phyloP scores from a whole-genome alignment of 2,329 filamentous ascomycete species.

The Diaporthe ilicicola region DNA sequence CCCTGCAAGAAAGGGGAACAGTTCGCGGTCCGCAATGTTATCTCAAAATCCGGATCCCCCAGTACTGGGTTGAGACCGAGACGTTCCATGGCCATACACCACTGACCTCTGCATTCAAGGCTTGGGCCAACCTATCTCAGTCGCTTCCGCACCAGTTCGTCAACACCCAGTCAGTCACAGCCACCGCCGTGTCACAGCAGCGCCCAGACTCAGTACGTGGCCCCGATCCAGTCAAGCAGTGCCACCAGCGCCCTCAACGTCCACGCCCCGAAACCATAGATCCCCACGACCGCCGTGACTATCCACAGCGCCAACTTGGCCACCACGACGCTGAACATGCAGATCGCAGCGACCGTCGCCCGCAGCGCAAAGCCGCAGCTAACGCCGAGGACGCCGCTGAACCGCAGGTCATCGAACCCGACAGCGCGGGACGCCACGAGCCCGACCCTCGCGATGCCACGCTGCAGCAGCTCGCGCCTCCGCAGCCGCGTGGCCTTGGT shows the following conservation, averaged over 20 bases:
- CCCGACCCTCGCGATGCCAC: conserved; percentile 28
- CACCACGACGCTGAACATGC: conserved; percentile 17
- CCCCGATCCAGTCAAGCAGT: conserved; percentile 31
- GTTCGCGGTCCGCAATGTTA: background rate
- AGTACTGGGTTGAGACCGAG: background rate
- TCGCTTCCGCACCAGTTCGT: background rate
- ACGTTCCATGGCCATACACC: background rate
- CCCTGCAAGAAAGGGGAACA: too few species aligned
- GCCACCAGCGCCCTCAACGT: conserved; percentile 23
- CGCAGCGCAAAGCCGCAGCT: conserved; percentile 29
- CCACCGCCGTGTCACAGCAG: background rate
- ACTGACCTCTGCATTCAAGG: background rate
- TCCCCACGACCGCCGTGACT: conserved; percentile 22
- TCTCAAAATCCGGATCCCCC: background rate
- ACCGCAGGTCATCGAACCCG: conserved; percentile 24
- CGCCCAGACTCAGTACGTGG: conserved; percentile 25
- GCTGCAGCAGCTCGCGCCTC: conserved; percentile 28
- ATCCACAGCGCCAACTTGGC: conserved; percentile 19
- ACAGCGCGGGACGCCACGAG: conserved; percentile 24
- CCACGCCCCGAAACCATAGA: conserved; percentile 28
- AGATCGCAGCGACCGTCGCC: conserved; percentile 23
- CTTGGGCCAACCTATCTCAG: background rate
- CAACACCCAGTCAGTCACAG: background rate
- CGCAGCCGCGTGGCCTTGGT: conserved; percentile 3
- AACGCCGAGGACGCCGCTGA: conserved; percentile 17